Percentiles rank a stretch among this genome's conserved stretches.
Conservation (phyloP, 352 stramenopile genomes). For the Pythium sp. region DNA sequence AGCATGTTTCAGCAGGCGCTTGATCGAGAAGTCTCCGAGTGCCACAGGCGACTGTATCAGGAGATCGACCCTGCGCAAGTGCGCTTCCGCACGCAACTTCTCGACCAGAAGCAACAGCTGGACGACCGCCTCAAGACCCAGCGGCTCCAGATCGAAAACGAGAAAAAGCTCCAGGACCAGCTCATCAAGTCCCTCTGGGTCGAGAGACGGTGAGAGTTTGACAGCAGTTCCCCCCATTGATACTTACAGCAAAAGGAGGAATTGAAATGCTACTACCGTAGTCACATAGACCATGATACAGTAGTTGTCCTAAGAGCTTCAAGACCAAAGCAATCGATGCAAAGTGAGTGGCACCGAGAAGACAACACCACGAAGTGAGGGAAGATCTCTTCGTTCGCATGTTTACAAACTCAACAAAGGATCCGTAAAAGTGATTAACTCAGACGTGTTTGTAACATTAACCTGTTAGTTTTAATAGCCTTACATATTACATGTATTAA, state of each 20-base stretch:
- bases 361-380: background rate
- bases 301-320: too few species aligned
- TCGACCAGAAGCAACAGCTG: conserved; percentile 24
- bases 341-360: background rate
- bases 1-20: conserved; percentile 26
- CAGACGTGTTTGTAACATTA: background rate
- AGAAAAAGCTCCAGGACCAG: conserved; percentile 34
- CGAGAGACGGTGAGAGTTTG: background rate
- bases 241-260: too few species aligned
- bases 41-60: conserved; percentile 29
- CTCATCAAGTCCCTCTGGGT: conserved; percentile 20
- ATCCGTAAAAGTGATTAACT: background rate
- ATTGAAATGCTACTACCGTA: too few species aligned
- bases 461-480: background rate
- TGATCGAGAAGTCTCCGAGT: conserved; percentile 28
- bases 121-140: conserved; percentile 23
- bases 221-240: background rate
- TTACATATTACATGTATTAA: background rate
- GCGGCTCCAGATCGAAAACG: conserved; percentile 25
- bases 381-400: background rate
- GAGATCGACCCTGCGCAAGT: conserved; percentile 35
- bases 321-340: too few species aligned
- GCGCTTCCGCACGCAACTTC: conserved; percentile 24
- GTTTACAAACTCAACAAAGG: background rate
- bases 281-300: too few species aligned